These are phyloP conservation scores for Metroxylon sagu DNA, from an alignment of 176 grass and related monocot species.

Conservation along the genomic window DNA sequence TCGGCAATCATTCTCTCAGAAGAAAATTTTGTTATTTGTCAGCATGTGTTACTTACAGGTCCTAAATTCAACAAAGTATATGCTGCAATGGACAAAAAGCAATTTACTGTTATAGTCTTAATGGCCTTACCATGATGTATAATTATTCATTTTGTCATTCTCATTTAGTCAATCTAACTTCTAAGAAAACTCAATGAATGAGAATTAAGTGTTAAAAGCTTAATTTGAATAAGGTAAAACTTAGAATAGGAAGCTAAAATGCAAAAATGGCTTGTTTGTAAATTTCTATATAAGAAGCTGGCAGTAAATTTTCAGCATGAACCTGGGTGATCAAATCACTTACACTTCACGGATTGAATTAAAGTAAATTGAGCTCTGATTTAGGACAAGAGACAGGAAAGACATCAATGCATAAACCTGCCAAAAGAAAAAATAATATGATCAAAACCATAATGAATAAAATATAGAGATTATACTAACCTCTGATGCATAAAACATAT, in stretches of 20 bases:
- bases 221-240: background rate
- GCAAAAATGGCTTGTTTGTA: background rate
- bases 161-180: too few relatives aligned
- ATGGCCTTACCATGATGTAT: too few relatives aligned
- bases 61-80: too few relatives aligned
- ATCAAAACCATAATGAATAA: background rate
- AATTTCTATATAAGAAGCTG: background rate
- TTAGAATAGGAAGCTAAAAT: background rate
- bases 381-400: slow-evolving; percentile 72
- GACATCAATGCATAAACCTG: slow-evolving; percentile 99
- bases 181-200: too few relatives aligned
- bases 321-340: slow-evolving; percentile 19
- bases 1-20: too few relatives aligned
- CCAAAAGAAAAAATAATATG: background rate
- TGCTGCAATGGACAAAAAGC: too few relatives aligned
- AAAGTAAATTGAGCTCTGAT: slow-evolving; percentile 68
- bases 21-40: too few relatives aligned
- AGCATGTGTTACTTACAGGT: too few relatives aligned
- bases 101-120: too few relatives aligned
- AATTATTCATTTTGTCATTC: too few relatives aligned
- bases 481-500: too few relatives aligned
- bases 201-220: background rate
- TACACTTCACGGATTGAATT: slow-evolving; percentile 94
- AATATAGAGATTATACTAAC: too few relatives aligned
- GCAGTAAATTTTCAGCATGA: background rate